phyloP scores from a whole-genome alignment of 2,329 filamentous ascomycete genomes.

The Apiospora kogelbergensis region DNA sequence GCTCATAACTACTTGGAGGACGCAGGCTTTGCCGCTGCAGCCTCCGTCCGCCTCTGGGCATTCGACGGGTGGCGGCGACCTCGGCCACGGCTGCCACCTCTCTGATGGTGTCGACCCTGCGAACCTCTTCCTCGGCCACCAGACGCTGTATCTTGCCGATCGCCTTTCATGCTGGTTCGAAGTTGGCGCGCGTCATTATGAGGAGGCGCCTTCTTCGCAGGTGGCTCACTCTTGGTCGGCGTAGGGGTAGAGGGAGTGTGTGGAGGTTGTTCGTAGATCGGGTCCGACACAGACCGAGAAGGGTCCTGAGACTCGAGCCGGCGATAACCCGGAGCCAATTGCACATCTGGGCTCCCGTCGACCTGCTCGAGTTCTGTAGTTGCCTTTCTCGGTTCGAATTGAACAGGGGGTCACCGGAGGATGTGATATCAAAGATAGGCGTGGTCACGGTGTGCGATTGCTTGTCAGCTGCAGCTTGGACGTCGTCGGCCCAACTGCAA shows the following conservation, averaged over 20 bases:
- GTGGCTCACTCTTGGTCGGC: constrained; percentile 8
- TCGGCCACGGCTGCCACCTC: constrained; percentile 2
- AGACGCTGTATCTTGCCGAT: neutral
- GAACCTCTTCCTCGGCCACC: neutral
- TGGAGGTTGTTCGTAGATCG: neutral
- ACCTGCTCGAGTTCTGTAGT: constrained; percentile 6
- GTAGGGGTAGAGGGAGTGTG: constrained; percentile 8
- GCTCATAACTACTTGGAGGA: neutral
- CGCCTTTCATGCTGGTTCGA: neutral
- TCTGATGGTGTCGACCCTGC: neutral
- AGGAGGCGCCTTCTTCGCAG: neutral
- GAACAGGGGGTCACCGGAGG: neutral
- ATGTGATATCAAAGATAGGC: neutral
- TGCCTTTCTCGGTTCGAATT: neutral
- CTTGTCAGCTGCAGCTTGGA: constrained; percentile 9
- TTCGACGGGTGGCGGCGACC: neutral
- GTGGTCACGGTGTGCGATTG: neutral
- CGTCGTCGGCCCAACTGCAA: constrained; percentile 31
- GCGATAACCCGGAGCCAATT: constrained; percentile 1
- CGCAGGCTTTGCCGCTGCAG: neutral
- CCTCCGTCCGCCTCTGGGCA: neutral
- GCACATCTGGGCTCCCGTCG: neutral
- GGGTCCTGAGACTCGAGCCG: constrained; percentile 6
- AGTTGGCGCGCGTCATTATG: neutral
- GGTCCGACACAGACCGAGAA: constrained; percentile 14